A percentile compares a stretch with the other conserved stretches of the same genome.
These are phyloP conservation scores for Solanum microdontum DNA, from an alignment of 257 asterid species.

Conservation along the genomic window DNA sequence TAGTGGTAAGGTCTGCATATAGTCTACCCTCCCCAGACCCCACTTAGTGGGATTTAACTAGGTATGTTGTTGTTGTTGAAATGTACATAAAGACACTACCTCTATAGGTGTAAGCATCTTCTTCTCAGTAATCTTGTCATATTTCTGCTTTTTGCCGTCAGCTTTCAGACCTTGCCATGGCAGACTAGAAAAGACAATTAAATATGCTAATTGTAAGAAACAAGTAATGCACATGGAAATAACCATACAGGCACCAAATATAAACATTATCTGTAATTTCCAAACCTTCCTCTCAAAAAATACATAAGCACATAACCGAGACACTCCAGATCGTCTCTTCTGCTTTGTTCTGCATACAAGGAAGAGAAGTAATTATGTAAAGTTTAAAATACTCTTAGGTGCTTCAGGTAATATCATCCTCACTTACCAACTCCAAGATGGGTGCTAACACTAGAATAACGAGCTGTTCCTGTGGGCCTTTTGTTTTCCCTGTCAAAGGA, in stretches of 20 bases:
- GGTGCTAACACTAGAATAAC: constrained; percentile 93
- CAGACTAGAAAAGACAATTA: constrained; percentile 35
- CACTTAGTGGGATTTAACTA: background rate
- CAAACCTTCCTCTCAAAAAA: constrained; percentile 88
- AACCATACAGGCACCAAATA: background rate
- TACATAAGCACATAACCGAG: constrained; percentile 96
- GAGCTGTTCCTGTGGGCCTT: constrained; percentile 95
- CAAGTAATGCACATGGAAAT: background rate
- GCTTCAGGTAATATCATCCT: background rate
- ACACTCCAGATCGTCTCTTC: constrained; percentile 94
- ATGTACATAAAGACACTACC: constrained; percentile 20
- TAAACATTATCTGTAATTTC: background rate
- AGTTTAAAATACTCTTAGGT: background rate
- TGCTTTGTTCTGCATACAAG: constrained; percentile 72
- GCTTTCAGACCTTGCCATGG: constrained; percentile 98
- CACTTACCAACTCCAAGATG: constrained; percentile 95
- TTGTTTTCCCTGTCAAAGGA: constrained; percentile 68
- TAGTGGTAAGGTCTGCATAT: background rate
- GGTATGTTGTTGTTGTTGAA: background rate
- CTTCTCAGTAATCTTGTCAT: constrained; percentile 86
- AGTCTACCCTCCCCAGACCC: background rate
- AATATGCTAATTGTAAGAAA: background rate
- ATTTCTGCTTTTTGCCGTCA: constrained; percentile 87
- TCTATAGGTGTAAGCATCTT: constrained; percentile 93
- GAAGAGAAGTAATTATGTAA: background rate